Evolutionary conservation across 1,284 basidiomycete genomes (phyloP).

Genomic region (Ceratobasidium sp.): DNA sequence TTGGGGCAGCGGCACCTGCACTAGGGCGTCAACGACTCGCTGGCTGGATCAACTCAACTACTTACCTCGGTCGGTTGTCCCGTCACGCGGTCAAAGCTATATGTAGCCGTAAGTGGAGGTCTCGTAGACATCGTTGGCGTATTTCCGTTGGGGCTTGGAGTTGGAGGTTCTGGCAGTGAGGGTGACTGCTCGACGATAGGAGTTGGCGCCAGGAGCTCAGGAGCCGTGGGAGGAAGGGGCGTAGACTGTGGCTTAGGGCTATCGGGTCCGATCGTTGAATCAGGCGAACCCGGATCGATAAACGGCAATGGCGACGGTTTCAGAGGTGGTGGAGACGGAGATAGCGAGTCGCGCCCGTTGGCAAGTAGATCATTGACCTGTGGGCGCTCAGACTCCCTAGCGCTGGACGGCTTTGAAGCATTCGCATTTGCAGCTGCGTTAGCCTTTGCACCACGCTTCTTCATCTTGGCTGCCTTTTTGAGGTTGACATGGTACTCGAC

Average conservation of each 20-base stretch:
- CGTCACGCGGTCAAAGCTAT: conserved; percentile 23
- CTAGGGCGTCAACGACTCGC: background rate
- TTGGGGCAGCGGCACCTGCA: conserved; percentile 60
- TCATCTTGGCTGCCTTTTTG: conserved; percentile 64
- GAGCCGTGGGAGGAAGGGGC: conserved; percentile 57
- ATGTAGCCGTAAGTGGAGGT: conserved; percentile 32
- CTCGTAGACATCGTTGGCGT: conserved; percentile 41
- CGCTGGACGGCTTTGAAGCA: conserved; percentile 19
- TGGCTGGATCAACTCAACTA: conserved; percentile 2
- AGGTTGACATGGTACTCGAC: conserved; percentile 72
- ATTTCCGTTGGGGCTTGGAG: conserved; percentile 35
- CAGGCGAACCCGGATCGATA: conserved; percentile 43
- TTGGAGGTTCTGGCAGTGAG: conserved; percentile 4
- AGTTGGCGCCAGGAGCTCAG: conserved; percentile 46
- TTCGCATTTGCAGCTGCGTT: background rate
- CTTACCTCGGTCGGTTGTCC: conserved; percentile 32
- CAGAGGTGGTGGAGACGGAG: conserved; percentile 40
- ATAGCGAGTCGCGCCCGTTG: conserved; percentile 41
- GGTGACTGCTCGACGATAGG: conserved; percentile 43
- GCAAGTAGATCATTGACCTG: conserved; percentile 10
- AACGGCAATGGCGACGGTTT: conserved; percentile 35
- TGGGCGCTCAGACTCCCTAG: conserved; percentile 21
- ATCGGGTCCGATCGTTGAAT: conserved; percentile 41
- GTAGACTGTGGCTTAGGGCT: conserved; percentile 72
- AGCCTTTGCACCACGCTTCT: conserved; percentile 47